phyloP scores from a whole-genome alignment of 1,284 basidiomycete genomes.

The Ganoderma sinense region DNA sequence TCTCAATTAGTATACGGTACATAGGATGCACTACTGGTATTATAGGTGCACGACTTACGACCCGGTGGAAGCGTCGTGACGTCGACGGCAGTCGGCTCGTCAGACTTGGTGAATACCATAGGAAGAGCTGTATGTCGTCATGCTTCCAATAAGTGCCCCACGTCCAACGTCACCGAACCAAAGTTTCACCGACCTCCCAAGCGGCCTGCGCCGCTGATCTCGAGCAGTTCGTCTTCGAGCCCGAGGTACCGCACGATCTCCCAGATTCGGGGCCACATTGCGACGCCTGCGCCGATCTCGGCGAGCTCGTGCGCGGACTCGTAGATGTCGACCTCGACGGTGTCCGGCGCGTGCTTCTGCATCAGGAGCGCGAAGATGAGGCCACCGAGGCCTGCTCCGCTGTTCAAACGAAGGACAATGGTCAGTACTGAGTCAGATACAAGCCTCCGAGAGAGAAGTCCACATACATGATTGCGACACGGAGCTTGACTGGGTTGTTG shows the following conservation, averaged over 20 bases:
- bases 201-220: slow-evolving; percentile 9
- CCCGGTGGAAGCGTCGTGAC: neutral
- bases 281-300: slow-evolving; percentile 51
- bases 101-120: slow-evolving; percentile 22
- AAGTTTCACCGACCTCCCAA: neutral
- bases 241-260: slow-evolving; percentile 32
- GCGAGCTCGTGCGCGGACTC: slow-evolving; percentile 46
- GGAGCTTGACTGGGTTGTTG: slow-evolving; percentile 5
- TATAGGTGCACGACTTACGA: neutral
- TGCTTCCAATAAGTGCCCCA: neutral
- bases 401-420: slow-evolving; percentile 20
- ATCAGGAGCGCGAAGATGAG: slow-evolving; percentile 45
- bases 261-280: slow-evolving; percentile 38
- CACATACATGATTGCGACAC: slow-evolving; percentile 11
- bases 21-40: no score
- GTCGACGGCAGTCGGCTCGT: slow-evolving; percentile 13
- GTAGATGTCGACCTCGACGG: slow-evolving; percentile 49
- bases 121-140: neutral
- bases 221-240: slow-evolving; percentile 30
- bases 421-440: neutral
- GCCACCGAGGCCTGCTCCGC: slow-evolving; percentile 48
- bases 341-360: slow-evolving; percentile 39
- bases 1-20: slow-evolving; percentile 26
- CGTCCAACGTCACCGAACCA: neutral
- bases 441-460: no score